Evolutionary conservation across 1,284 basidiomycete species (phyloP).

Genomic region (Golubevia sp.): DNA sequence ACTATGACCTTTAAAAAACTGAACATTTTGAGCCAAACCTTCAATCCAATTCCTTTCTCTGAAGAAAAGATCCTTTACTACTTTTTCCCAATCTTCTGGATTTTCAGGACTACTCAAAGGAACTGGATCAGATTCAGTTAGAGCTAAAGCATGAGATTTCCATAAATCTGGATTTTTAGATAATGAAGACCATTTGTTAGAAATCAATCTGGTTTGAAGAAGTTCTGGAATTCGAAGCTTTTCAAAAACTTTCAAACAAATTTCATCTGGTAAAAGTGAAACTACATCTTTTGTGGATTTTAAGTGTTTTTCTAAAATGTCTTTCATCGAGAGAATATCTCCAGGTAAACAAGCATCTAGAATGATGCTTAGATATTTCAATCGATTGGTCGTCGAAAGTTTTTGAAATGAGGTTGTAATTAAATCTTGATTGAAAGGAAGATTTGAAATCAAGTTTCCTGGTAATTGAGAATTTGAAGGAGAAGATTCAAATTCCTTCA

Average conservation of each 20-base stretch:
- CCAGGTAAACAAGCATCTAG: constrained; percentile 35
- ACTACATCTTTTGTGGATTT: constrained; percentile 80
- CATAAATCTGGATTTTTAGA: constrained; percentile 76
- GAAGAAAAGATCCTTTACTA: constrained; percentile 80
- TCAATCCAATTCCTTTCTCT: constrained; percentile 79
- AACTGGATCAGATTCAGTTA: constrained; percentile 76
- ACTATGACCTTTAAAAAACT: constrained; percentile 80
- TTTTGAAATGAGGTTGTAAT: constrained; percentile 24
- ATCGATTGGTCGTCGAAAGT: constrained; percentile 21
- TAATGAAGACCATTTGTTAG: constrained; percentile 74
- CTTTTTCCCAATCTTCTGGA: constrained; percentile 76
- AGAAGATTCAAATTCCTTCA: too few relatives aligned
- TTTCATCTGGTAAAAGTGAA: constrained; percentile 71
- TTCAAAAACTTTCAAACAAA: constrained; percentile 72
- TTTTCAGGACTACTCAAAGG: constrained; percentile 69
- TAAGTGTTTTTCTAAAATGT: constrained; percentile 76
- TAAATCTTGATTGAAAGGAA: constrained; percentile 1
- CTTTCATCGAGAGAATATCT: constrained; percentile 32
- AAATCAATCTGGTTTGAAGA: constrained; percentile 66
- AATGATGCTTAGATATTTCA: constrained; percentile 32
- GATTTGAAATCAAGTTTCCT: too few relatives aligned
- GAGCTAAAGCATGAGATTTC: constrained; percentile 74
- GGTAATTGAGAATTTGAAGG: too few relatives aligned
- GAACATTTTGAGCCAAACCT: constrained; percentile 73
- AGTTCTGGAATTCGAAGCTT: constrained; percentile 70